These are phyloP conservation scores for Tuctoria greenei DNA, from an alignment of 176 grass and related monocot genomes.

Conservation along the genomic window DNA sequence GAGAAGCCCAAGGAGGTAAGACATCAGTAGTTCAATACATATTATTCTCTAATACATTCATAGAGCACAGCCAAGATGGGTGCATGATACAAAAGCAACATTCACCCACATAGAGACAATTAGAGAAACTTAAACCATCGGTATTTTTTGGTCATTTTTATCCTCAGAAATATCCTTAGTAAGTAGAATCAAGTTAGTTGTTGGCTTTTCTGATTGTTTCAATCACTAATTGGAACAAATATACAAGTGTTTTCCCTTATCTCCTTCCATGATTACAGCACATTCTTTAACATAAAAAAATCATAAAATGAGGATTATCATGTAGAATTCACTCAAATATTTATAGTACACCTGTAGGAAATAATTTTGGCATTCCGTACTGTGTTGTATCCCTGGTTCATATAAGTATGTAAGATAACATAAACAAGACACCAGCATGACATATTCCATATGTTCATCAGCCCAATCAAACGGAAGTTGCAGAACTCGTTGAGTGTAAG, in stretches of 20 bases:
- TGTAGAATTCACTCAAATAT: not conserved
- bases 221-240: not conserved
- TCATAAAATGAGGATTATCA: no score
- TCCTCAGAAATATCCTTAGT: not conserved
- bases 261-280: not conserved
- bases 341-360: not conserved
- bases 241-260: not conserved
- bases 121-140: not conserved
- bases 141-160: not conserved
- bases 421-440: conserved; percentile 12
- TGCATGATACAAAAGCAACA: not conserved
- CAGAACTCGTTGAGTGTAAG: conserved; percentile 17
- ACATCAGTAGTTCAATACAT: not conserved
- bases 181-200: not conserved
- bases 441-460: conserved; percentile 17
- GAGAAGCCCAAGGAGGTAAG: not conserved
- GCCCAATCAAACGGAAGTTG: conserved; percentile 3
- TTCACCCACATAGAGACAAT: not conserved
- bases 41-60: conserved; percentile 8
- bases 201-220: not conserved
- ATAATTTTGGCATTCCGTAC: not conserved
- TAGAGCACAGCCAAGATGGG: not conserved
- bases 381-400: conserved; percentile 18
- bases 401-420: conserved; percentile 9
- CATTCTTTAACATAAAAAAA: no score